These are phyloP conservation scores for Cordyceps javanica DNA, from an alignment of 2,329 filamentous ascomycete species.

Conservation along the genomic window DNA sequence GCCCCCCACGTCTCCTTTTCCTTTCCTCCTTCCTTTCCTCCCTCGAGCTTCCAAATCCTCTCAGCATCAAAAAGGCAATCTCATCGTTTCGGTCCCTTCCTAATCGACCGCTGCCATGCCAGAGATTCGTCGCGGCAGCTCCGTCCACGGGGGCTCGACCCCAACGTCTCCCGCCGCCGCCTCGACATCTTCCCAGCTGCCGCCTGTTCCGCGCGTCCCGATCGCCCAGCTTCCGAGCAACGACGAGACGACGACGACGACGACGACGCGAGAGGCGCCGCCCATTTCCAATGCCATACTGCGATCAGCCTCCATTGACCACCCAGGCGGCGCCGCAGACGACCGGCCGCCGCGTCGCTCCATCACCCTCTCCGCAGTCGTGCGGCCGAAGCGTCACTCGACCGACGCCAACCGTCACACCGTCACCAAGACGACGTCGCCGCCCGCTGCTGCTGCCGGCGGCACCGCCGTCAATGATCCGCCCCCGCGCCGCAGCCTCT, in stretches of 20 bases:
- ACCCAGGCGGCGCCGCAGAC: too few relatives aligned
- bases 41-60: too few relatives aligned
- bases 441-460: background rate
- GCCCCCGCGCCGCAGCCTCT: slow-evolving; percentile 27
- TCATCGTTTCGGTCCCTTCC: too few relatives aligned
- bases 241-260: background rate
- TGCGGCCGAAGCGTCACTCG: slow-evolving; percentile 1
- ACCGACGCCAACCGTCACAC: background rate
- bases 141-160: slow-evolving; percentile 9
- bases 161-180: background rate
- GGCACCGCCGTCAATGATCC: slow-evolving; percentile 13
- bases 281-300: background rate
- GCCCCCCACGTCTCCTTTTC: too few relatives aligned
- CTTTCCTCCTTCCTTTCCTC: too few relatives aligned
- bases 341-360: slow-evolving; percentile 5
- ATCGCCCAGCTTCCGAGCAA: background rate
- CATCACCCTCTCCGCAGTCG: slow-evolving; percentile 4
- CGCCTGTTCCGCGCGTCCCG: background rate
- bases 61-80: background rate
- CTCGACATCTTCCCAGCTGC: background rate
- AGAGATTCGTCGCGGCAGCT: slow-evolving; percentile 12
- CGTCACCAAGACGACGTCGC: background rate
- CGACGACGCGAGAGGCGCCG: background rate
- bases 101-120: background rate
- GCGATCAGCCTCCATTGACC: background rate